Base-by-base conservation (phyloP, 768 basidiomycete genomes). In the Serendipita sp. region DNA sequence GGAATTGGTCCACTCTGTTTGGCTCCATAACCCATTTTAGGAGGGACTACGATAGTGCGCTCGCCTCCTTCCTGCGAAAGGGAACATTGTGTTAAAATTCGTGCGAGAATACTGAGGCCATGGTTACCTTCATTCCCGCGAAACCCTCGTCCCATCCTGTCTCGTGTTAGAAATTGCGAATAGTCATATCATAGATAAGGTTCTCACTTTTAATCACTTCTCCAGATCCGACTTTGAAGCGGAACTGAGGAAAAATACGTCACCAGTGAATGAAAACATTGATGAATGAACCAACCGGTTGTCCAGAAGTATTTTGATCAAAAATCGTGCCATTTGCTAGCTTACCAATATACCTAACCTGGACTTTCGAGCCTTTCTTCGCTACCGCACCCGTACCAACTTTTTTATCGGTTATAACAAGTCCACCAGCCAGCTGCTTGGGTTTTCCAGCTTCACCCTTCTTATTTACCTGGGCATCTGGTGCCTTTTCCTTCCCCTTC, bases 321-420 rank as follows among this genome's bases (percentile, higher is more conserved):
- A 92, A 92, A 18, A 84, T 68, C 69, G 83, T 85, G 69, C 87
- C 88, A 67, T 85, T 83, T 63, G 76, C 73, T 47, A 96, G 78
- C 77, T 93, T 95, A 68, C 95, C 95, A 69, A 98, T 85, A 75
- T 97, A 98, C 65, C 95, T 80, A 86, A 98, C 89, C 64, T 77
- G 78, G 58, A 96, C 80, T 47, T 78, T 85, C 75, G 86, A 84
- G 15, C 94, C 94, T 64, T 84, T 82, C 79, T 94, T 96, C 16
- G 89, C 92, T 70, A 80, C 78, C 44, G 88, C 83, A n/a, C 95
- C 95, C 0, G 81, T 82, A 51, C 95, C 95, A 54, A 82, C 71
- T 72, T 86, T 92, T 67, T 78, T 73, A 73, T 98, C 95, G 68
- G 80, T 75, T 68, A 91, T 77, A 73, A 87, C 83, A 64, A 97